A percentile compares a stretch with the other conserved stretches of the same genome.
Conservation (phyloP, 1,139 yeast genomes). For the Saccharomyces uvarum region DNA sequence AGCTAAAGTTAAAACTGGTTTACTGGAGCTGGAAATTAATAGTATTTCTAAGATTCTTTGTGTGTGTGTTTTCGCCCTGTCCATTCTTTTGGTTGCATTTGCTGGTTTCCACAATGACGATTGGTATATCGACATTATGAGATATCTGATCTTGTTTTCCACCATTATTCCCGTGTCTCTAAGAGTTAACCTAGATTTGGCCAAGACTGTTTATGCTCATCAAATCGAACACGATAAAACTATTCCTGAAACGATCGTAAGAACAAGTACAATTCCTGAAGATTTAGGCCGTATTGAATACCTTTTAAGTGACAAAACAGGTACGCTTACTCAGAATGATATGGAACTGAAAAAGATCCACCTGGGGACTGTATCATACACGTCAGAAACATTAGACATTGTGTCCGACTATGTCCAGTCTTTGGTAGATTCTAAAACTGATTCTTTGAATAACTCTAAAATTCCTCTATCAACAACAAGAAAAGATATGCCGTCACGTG, state of each 20-base stretch:
- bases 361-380: conserved; percentile 84
- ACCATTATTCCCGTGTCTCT: conserved; percentile 94
- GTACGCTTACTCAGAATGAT: conserved; percentile 94
- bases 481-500: conserved; percentile 65
- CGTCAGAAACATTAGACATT: conserved; percentile 86
- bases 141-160: conserved; percentile 84
- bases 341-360: conserved; percentile 94
- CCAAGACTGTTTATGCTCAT: conserved; percentile 90
- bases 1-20: conserved; percentile 85
- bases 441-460: conserved; percentile 17
- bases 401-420: conserved; percentile 60
- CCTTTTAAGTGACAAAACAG: conserved; percentile 87
- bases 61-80: conserved; percentile 71
- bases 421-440: conserved; percentile 11
- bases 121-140: conserved; percentile 87
- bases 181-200: conserved; percentile 89
- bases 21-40: conserved; percentile 86
- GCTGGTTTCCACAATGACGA: conserved; percentile 61
- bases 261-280: conserved; percentile 97
- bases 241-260: conserved; percentile 81
- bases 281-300: conserved; percentile 95
- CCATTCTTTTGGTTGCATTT: conserved; percentile 68
- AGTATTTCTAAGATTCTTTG: conserved; percentile 81
- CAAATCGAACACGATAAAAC: conserved; percentile 83
- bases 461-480: conserved; percentile 39